phyloP scores from a whole-genome alignment of 2,329 filamentous ascomycete species.

The Xylariomycetidae sp. region DNA sequence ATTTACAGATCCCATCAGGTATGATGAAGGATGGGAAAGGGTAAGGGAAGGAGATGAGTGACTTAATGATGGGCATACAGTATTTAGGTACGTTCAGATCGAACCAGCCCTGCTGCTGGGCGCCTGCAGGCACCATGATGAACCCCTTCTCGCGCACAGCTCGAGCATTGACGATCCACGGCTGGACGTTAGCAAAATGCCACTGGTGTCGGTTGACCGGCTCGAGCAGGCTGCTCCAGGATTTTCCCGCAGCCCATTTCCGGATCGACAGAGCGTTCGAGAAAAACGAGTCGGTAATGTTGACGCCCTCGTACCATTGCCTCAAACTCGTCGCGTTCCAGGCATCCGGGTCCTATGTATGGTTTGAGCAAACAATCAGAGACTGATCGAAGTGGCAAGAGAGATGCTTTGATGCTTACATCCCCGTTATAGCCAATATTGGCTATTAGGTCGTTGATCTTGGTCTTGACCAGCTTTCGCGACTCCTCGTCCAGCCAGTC shows the following conservation, averaged over 20 bases:
- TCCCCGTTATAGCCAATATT: conserved; percentile 60
- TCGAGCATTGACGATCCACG: conserved; percentile 53
- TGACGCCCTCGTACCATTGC: conserved; percentile 50
- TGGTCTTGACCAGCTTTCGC: conserved; percentile 55
- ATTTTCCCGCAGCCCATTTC: conserved; percentile 39
- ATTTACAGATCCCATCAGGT: too few species aligned
- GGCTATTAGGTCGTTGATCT: conserved; percentile 62
- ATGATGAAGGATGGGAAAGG: too few species aligned
- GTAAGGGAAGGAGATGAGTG: too few species aligned
- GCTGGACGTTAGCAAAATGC: conserved; percentile 53
- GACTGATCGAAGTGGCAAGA: too few species aligned
- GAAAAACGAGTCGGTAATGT: conserved; percentile 52
- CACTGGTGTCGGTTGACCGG: conserved; percentile 58
- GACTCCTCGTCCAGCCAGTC: conserved; percentile 63
- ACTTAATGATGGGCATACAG: too few species aligned
- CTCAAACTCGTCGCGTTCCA: conserved; percentile 33
- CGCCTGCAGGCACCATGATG: conserved; percentile 65
- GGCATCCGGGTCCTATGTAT: conserved; percentile 39
- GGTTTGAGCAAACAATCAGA: too few species aligned
- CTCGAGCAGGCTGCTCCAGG: conserved; percentile 53
- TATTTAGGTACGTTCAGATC: conserved; percentile 48
- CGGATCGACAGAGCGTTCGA: conserved; percentile 49
- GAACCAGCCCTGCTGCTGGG: conserved; percentile 66
- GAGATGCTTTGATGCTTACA: conserved; percentile 3
- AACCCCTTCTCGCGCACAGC: conserved; percentile 62